Base-by-base conservation (phyloP, 441 rosid genomes). In the Croton laevigatus region DNA sequence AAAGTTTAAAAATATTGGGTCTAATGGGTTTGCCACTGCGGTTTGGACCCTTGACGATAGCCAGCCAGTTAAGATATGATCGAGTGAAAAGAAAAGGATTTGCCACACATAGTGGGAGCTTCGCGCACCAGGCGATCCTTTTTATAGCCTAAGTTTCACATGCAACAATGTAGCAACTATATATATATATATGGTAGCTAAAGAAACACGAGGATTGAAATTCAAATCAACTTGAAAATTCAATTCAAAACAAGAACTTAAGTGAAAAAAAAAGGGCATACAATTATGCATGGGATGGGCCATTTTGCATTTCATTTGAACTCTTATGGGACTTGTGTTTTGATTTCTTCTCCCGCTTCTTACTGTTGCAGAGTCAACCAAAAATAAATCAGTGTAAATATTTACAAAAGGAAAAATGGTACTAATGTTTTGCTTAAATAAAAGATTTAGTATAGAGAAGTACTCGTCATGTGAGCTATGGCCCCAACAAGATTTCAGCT, bases 401-500 rank as follows among this genome's bases (percentile, higher is more conserved):
- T 19, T 9, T 10, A 65, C 38, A 14, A 36, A 57, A 27, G 34
- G 34, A 65, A 66, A 66, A 19, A 10, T 14, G 2, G 32, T 27
- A 52, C 70, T 8, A 59, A 46, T 54, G 36, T 8, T 27, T 9
- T 73, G 59, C 20, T 59, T 12, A 17, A 13, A 32, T 23, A 49
- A 16, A n/a, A 54, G 52, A 10, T 27, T 27, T 58, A 69, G 55
- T 62, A 64, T 73, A 9, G 37, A 69, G 73, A 80, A 69, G 71
- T 87, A 94, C 98, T 90, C 97, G 22, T 91, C 97, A 23, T 85
- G 89, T 45, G 90, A 88, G 76, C 86, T 75, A 71, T 91, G 94
- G 63, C 97, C 94, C 89, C 89, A 87, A 76, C 98, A 91, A 63
- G 97, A 94, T 78, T 87, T 90, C 63, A 91, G 84, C 79, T 94